Evolutionary conservation across 148 eudicot genomes (phyloP), one percentile per base, ranked within the genome.

Genomic region (Dianthus caryophyllus): DNA sequence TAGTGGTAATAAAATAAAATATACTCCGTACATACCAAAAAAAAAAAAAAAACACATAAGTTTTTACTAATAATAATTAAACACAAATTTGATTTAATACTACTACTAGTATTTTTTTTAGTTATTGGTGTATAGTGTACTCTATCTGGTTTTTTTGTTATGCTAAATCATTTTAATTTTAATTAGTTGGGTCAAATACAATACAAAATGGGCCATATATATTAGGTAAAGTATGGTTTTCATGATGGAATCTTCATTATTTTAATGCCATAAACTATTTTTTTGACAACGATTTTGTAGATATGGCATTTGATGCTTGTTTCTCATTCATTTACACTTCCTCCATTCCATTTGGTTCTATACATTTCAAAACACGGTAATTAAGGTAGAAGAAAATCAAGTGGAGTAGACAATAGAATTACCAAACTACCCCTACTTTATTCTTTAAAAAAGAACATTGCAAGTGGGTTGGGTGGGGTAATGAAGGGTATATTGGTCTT

Each of bases 141-240:
- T 65, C 21, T 54, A 65, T 31, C 13, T 58, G 52, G 30, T 5
- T 49, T 66, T 27, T n/a, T 38, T 66, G 3, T 41, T 9, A 1
- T 72, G n/a, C n/a, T 14, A 24, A n/a, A 27, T 24, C 20, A 3
- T 1, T 53, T 38, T 53, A 54, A 16, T 54, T 18, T 52, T 20
- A 62, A 33, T 2, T 33, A 33, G 38, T 68, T 44, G 65, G 69
- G 73, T 75, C 68, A 62, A 68, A 2, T 30, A 33, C n/a, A 17
- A 33, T 33, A 33, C 4, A 33, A 33, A 62, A 63, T 63, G 64
- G 64, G 57, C 68, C 77, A 53, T 74, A 30, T 61, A 36, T 54
- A 61, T 74, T 68, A 74, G 77, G 77, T 68, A 51, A 30, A 68
- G 73, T 33, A 61, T 67, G 49, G 78, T 44, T 75, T 68, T 75